Evolutionary conservation across 1,139 yeast genomes (phyloP), one percentile per base, ranked within the genome.

Genomic region (Yamadazyma taylorii): DNA sequence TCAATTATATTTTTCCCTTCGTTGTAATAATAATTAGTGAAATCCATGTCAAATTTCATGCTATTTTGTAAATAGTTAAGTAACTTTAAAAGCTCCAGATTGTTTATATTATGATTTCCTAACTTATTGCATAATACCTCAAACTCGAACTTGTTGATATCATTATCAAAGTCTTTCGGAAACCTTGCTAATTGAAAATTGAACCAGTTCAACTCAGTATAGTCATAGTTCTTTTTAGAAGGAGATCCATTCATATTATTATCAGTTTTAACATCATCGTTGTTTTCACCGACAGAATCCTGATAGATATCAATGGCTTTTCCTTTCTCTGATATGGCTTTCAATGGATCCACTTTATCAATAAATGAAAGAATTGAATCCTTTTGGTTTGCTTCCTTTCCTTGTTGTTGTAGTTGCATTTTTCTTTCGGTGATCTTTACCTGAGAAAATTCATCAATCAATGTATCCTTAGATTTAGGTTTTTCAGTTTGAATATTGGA

Each of bases 321-420:
- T 35, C 55, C 61, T 34, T 56, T 60, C 31, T 52, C 61, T 0
- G 75, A 60, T 6, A 66, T 53, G 5, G 63, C 55, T 34, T 51
- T 61, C 17, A 72, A 51, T 1, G 78, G 78, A 45, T 72, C 77
- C 0, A 68, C 59, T 41, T 57, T 68, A 17, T 69, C 75, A 25
- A 70, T 66, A 21, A 69, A 51, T 1, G 55, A 45, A 41, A 69
- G 69, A 13, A 67, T 52, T 5, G 58, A 55, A 36, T 51, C 53
- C 17, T 38, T 41, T 13, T 28, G 17, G 17, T 13, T 17, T 9
- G 14, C 17, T 5, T 10, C 16, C 11, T 16, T 11, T 5, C 25
- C 16, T 10, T 27, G 21, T 27, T n/a, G 13, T 27, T 27, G 30
- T 3, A 27, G 19, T 27, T 28, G 24, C 17, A 19, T 39, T 24